Evolutionary conservation across 306 rosid genomes (phyloP).

Genomic region (Quercus bicolor): DNA sequence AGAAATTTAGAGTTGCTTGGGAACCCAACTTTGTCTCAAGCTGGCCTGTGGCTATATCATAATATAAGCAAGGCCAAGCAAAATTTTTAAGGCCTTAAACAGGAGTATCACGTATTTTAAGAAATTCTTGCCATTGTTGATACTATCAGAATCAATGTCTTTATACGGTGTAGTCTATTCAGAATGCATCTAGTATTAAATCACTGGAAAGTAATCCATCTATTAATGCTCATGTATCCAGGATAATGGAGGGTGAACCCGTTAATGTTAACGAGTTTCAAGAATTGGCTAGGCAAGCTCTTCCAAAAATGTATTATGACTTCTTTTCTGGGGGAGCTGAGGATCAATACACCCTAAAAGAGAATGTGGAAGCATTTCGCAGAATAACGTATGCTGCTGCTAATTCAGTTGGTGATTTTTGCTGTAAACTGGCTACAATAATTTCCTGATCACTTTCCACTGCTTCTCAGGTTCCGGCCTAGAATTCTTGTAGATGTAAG

Average conservation of each 20-base stretch:
- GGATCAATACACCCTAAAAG: constrained; percentile 45
- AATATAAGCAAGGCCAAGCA: too few species aligned
- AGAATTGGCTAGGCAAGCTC: constrained; percentile 48
- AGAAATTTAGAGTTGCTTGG: too few species aligned
- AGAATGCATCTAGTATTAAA: too few species aligned
- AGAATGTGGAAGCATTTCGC: constrained; percentile 52
- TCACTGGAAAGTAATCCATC: not conserved
- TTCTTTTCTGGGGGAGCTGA: constrained; percentile 60
- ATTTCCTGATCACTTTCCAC: not conserved
- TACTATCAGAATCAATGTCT: too few species aligned
- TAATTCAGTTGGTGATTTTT: not conserved
- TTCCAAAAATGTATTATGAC: constrained; percentile 63
- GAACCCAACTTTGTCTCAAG: too few species aligned
- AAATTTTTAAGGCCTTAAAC: too few species aligned
- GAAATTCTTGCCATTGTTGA: too few species aligned
- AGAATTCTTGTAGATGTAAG: constrained; percentile 64
- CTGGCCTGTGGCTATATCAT: too few species aligned
- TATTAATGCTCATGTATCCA: constrained; percentile 11
- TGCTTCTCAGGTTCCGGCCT: constrained; percentile 48
- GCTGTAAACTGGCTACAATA: not conserved
- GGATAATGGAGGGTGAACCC: constrained; percentile 49
- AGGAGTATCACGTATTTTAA: too few species aligned
- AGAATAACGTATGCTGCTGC: constrained; percentile 38
- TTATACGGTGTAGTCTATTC: too few species aligned
- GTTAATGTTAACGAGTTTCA: constrained; percentile 55